These are phyloP conservation scores for Yamagishiella unicocca DNA, from an alignment of 139 green algal species.

Conservation along the genomic window DNA sequence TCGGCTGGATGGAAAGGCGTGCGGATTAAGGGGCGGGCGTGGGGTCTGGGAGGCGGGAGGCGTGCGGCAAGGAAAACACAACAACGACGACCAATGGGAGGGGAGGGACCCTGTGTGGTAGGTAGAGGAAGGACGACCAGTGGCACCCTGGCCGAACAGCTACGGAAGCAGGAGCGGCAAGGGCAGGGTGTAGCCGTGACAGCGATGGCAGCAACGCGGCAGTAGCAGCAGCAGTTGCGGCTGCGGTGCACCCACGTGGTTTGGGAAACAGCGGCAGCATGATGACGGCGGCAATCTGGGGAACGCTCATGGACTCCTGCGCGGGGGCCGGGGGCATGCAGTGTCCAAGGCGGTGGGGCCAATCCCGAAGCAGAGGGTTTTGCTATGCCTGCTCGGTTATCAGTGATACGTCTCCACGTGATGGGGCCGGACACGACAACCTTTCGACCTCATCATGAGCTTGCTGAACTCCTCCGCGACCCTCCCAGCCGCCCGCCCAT, in stretches of 20 bases:
- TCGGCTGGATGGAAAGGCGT: background rate
- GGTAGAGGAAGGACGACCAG: background rate
- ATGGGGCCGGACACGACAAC: too few relatives aligned
- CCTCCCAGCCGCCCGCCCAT: background rate
- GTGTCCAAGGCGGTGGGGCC: background rate
- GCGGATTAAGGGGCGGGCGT: background rate
- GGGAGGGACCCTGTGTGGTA: background rate
- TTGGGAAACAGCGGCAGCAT: slow-evolving; percentile 35
- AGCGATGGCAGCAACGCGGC: background rate
- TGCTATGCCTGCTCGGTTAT: background rate
- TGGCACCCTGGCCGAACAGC: background rate
- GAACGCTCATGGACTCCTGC: slow-evolving; percentile 25
- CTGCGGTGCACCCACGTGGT: background rate
- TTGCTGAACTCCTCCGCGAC: background rate
- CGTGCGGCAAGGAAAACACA: background rate
- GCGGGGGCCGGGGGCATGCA: background rate
- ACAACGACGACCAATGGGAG: background rate
- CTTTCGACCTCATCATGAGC: too few relatives aligned
- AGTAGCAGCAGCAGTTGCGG: background rate
- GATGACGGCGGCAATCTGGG: background rate
- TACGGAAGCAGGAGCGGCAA: background rate
- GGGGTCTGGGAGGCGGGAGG: background rate
- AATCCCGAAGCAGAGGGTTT: background rate
- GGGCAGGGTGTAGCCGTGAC: background rate
- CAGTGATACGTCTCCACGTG: background rate